Evolutionary conservation across 257 asterid species (phyloP), one percentile per base, ranked within the genome.

Genomic region (Lycium barbarum): DNA sequence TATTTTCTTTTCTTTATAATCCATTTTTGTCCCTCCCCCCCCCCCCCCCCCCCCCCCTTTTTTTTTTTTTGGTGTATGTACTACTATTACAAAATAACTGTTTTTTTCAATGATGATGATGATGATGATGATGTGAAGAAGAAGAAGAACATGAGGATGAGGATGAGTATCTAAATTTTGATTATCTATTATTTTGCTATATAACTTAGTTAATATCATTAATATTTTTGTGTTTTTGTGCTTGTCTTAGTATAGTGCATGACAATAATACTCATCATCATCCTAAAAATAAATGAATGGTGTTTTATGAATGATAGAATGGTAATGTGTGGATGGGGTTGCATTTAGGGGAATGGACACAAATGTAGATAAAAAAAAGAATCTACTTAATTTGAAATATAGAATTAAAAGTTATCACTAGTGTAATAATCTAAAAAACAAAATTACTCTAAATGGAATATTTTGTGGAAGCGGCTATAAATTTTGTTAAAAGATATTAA

Each of bases 1-100:
- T 62, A 81, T 90, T 92, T 33, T 78, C 33, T 78, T 53, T 53
- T 78, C 82, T 51, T 78, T 33, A 53, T 22, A 26, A 51, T 78
- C 65, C 82, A 78, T 78, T 78, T 63, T 51, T 76, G 82, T 76
- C 82, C 63, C 8, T 71, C 20, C 18, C 12, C 57, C 18, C 12
- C 57, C 82, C 63, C 8, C 40, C 20, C 18, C 12, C 57, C 82
- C 63, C 8, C 40, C 20, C 18, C 12, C 57, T 26, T 26, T 7
- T 38, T 4, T 38, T 17, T 43, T 74, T 6, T 14, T 3, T 26
- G 0, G 33, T 26, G 33, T 26, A 0, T 26, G 33, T 26, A 26
- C 33, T 26, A 26, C 33, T 26, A 26, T 26, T 26, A n/a, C n/a
- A 20, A 51, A 26, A 26, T 38, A 36, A 10, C 5, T 43, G 0